A percentile compares a stretch with the other conserved stretches of the same genome.
Evolutionary conservation across 2,329 filamentous ascomycete genomes (phyloP).

Genomic region (Trichoderma oligosporum): DNA sequence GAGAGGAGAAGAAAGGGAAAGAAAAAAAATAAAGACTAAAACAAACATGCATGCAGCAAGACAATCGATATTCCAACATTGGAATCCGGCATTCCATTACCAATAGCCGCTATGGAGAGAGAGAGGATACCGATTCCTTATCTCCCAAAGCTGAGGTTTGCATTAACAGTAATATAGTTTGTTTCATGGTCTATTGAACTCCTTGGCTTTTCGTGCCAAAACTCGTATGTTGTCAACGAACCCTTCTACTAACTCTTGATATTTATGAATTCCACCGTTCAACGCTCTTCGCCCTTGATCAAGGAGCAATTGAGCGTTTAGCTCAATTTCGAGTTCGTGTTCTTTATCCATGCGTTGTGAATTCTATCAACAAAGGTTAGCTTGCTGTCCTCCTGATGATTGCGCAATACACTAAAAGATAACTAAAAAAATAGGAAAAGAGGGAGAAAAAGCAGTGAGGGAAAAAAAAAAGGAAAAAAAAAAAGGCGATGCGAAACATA

Average conservation of each 20-base stretch:
- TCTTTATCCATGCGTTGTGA: slow-evolving; percentile 54
- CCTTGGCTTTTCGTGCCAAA: slow-evolving; percentile 46
- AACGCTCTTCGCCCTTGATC: slow-evolving; percentile 60
- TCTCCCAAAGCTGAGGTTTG: not conserved
- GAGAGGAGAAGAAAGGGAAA: not conserved
- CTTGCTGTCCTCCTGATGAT: no score
- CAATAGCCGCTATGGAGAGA: not conserved
- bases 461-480: not conserved
- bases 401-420: no score
- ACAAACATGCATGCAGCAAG: not conserved
- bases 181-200: slow-evolving; percentile 25
- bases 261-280: slow-evolving; percentile 53
- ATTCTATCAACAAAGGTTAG: slow-evolving; percentile 31
- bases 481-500: slow-evolving; percentile 29
- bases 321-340: slow-evolving; percentile 78
- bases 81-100: not conserved
- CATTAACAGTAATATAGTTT: not conserved
- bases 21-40: not conserved
- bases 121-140: not conserved
- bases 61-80: not conserved
- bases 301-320: slow-evolving; percentile 60
- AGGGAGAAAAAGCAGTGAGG: slow-evolving; percentile 23
- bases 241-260: slow-evolving; percentile 65
- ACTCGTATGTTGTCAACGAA: slow-evolving; percentile 70
- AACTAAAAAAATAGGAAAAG: not conserved